Conservation (phyloP, 1,284 basidiomycete genomes). For the Lentinula novae-zelandiae region DNA sequence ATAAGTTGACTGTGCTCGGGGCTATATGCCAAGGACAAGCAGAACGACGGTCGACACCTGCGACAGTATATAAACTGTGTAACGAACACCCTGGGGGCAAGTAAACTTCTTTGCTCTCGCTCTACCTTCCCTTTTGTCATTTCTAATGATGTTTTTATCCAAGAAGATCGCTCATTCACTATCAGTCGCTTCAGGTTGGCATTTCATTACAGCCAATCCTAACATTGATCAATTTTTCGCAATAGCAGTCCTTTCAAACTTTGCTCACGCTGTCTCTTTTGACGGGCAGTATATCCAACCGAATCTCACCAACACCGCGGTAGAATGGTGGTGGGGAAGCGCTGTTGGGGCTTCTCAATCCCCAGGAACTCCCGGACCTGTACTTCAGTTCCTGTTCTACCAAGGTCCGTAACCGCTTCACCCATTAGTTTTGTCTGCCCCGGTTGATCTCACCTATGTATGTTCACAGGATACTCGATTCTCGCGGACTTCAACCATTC, state of each 20-base stretch:
- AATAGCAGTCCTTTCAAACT: not conserved
- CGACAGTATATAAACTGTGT: not conserved
- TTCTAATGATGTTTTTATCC: not conserved
- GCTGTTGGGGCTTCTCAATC: conserved; percentile 15
- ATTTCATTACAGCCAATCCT: not conserved
- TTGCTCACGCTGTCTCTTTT: conserved; percentile 10
- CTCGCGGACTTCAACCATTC: conserved; percentile 8
- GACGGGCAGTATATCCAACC: conserved; percentile 22
- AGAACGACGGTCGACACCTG: not conserved
- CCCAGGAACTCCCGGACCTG: conserved; percentile 8
- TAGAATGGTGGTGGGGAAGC: conserved; percentile 24
- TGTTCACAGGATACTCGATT: conserved; percentile 19
- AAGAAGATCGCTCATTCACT: not conserved
- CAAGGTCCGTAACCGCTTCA: conserved; percentile 8
- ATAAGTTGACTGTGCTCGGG: not conserved
- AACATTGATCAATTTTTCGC: not conserved
- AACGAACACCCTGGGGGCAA: not conserved
- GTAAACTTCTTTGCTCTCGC: not conserved
- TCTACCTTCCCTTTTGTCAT: not conserved
- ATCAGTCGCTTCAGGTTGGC: not conserved
- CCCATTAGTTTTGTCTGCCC: not conserved
- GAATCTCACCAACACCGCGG: conserved; percentile 17
- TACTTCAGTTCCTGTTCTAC: conserved; percentile 14
- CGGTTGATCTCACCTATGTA: not conserved
- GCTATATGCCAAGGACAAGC: not conserved